phyloP scores from a whole-genome alignment of 2,329 filamentous ascomycete genomes.

The Nemania abortiva region DNA sequence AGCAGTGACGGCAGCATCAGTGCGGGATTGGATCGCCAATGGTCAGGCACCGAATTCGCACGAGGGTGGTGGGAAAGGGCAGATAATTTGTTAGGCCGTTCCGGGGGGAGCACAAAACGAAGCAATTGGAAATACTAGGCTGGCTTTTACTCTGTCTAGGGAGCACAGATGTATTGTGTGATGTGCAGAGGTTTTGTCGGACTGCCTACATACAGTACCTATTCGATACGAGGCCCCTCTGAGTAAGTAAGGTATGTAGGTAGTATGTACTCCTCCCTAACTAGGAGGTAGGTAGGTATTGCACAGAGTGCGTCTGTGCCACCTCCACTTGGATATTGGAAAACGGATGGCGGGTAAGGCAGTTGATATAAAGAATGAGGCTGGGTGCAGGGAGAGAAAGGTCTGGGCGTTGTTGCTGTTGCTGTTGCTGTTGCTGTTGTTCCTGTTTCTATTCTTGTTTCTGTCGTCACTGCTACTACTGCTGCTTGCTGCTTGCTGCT shows the following conservation, averaged over 20 bases:
- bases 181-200: too few relatives aligned
- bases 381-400: background rate
- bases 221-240: background rate
- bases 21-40: constrained; percentile 46
- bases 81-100: constrained; percentile 34
- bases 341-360: background rate
- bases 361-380: background rate
- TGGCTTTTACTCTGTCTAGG: background rate
- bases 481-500: background rate
- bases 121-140: constrained; percentile 4
- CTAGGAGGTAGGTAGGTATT: background rate
- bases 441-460: background rate
- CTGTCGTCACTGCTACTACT: background rate
- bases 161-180: background rate
- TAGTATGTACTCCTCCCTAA: background rate
- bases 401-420: background rate
- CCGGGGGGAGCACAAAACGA: constrained; percentile 15
- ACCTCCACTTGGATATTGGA: background rate
- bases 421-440: background rate
- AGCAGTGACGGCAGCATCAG: constrained; percentile 50
- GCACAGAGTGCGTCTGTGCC: background rate
- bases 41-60: constrained; percentile 44
- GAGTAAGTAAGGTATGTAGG: too few relatives aligned
- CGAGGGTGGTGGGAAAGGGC: constrained; percentile 44
- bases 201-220: background rate